Conservation (phyloP, 2,329 filamentous ascomycete species). For the Calonectria multiphialidica region DNA sequence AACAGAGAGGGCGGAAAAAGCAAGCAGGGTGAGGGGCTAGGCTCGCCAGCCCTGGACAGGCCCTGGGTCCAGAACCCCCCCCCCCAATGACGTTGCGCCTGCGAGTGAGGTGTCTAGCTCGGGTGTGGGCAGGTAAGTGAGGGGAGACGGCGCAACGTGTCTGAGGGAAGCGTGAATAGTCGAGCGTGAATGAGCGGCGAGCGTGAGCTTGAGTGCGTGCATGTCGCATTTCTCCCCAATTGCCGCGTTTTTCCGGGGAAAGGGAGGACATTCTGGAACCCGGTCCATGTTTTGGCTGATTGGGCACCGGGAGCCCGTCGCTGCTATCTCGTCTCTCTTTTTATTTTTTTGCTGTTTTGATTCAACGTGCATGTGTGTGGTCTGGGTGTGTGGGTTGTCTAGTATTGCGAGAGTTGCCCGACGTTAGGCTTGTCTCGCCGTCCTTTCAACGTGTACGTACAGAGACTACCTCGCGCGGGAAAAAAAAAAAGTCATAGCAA, state of each 20-base stretch:
- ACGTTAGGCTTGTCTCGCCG: not conserved
- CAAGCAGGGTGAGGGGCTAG: not conserved
- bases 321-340: not conserved
- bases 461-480: not conserved
- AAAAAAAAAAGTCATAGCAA: not conserved
- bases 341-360: not conserved
- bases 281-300: constrained; percentile 8
- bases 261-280: constrained; percentile 12
- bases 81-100: constrained; percentile 2
- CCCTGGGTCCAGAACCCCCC: not conserved
- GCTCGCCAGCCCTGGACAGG: not conserved
- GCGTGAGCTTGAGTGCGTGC: constrained; percentile 23
- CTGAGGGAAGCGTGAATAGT: not conserved
- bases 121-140: not conserved
- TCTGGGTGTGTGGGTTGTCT: no score
- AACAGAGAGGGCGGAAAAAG: not conserved
- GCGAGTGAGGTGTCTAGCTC: not conserved
- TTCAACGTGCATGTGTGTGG: not conserved
- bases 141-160: not conserved
- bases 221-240: constrained; percentile 2
- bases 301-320: not conserved
- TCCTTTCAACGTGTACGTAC: not conserved
- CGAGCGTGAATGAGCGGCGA: constrained; percentile 6
- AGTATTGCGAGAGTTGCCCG: not conserved
- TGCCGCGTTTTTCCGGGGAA: not conserved